A percentile compares a stretch with the other conserved stretches of the same genome.
phyloP scores from a whole-genome alignment of 768 basidiomycete genomes.

The Russula foetens region DNA sequence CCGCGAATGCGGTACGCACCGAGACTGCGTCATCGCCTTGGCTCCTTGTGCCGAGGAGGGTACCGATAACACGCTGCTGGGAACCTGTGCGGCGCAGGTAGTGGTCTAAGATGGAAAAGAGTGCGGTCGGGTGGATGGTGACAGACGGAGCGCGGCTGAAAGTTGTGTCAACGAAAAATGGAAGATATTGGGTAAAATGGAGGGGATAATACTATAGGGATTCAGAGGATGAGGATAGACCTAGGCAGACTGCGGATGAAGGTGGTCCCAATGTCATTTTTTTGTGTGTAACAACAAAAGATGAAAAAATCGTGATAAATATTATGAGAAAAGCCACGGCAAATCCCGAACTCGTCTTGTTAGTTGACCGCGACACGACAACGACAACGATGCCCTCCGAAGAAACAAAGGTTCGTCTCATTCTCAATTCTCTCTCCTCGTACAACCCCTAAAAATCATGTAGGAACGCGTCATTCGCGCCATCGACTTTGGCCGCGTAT shows the following conservation, averaged over 20 bases:
- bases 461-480: conserved; percentile 80
- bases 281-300: not conserved
- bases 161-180: not conserved
- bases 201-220: conserved; percentile 27
- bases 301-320: not conserved
- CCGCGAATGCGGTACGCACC: conserved; percentile 81
- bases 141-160: conserved; percentile 63
- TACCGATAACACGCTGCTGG: conserved; percentile 90
- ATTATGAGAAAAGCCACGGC: not conserved
- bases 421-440: not conserved
- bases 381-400: conserved; percentile 70
- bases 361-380: too few species aligned
- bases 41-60: conserved; percentile 78
- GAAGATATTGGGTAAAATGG: not conserved
- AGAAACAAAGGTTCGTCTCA: conserved; percentile 69
- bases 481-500: conserved; percentile 74
- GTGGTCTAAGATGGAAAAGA: conserved; percentile 95
- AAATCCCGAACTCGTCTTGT: conserved; percentile 25
- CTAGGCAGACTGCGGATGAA: conserved; percentile 39
- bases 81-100: conserved; percentile 79
- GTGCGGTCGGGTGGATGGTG: conserved; percentile 84
- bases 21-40: conserved; percentile 46
- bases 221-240: conserved; percentile 26
- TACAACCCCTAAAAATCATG: not conserved
- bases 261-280: conserved; percentile 39